Percentiles rank a stretch among this genome's conserved stretches.
Evolutionary conservation across 169 alveolate genomes (phyloP).

Genomic region (Plasmodium ovale): DNA sequence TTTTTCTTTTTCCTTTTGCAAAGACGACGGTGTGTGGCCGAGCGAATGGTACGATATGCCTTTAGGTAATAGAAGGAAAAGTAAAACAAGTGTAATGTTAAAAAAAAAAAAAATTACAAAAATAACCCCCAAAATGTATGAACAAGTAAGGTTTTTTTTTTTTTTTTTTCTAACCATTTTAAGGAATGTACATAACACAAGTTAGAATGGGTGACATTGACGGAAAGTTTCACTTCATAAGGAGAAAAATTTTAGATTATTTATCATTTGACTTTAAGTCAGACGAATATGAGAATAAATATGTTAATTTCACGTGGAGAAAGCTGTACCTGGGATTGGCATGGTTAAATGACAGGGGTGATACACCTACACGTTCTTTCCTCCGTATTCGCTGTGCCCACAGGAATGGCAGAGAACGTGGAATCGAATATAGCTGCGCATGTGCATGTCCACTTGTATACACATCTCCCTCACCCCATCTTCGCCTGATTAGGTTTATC

Average conservation of each 20-base stretch:
- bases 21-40: slow-evolving; percentile 51
- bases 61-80: slow-evolving; percentile 15
- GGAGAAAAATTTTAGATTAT: slow-evolving; percentile 49
- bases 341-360: slow-evolving; percentile 17
- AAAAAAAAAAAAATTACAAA: background rate
- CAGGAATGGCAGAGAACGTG: no score
- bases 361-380: no score
- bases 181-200: slow-evolving; percentile 42
- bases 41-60: slow-evolving; percentile 64
- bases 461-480: background rate
- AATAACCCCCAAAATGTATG: background rate
- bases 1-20: background rate
- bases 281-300: slow-evolving; percentile 31
- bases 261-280: slow-evolving; percentile 38
- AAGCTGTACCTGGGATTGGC: slow-evolving; percentile 41
- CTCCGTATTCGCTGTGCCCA: no score
- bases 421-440: background rate
- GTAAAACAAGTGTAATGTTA: background rate
- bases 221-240: slow-evolving; percentile 44
- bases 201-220: slow-evolving; percentile 63
- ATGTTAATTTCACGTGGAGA: slow-evolving; percentile 55
- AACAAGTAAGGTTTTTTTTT: background rate
- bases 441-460: background rate
- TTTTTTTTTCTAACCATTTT: background rate
- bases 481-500: slow-evolving; percentile 20